A percentile compares a stretch with the other conserved stretches of the same genome.
Conservation (phyloP, 2,329 filamentous ascomycete species). For the Biscogniauxia marginata region DNA sequence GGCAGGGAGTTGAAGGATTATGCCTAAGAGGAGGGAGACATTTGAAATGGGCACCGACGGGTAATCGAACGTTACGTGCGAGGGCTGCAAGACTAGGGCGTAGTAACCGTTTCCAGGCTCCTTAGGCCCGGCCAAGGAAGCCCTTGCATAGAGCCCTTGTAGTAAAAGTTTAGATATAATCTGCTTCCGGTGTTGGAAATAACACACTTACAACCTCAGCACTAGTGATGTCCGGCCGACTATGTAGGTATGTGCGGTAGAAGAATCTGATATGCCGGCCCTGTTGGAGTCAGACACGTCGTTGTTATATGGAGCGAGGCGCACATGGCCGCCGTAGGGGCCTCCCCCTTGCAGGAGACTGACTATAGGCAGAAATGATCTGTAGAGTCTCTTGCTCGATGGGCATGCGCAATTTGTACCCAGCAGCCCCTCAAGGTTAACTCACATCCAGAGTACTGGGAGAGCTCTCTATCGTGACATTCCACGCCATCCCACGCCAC, state of each 20-base stretch:
- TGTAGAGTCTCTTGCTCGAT: neutral
- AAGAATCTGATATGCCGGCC: neutral
- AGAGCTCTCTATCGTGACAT: neutral
- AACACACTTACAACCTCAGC: neutral
- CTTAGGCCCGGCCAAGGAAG: neutral
- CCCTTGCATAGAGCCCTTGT: neutral
- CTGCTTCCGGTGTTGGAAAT: neutral
- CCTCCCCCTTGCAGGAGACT: neutral
- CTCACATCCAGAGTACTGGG: neutral
- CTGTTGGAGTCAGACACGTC: neutral
- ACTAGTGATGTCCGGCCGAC: neutral
- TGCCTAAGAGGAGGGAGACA: neutral
- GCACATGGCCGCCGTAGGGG: no score
- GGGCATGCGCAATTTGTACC: neutral
- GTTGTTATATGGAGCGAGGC: neutral
- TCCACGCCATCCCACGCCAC: neutral
- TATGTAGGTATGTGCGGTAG: neutral
- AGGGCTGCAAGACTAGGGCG: neutral
- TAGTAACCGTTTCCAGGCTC: neutral
- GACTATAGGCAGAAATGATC: no score
- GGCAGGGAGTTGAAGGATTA: neutral
- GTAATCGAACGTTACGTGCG: neutral
- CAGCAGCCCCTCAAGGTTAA: no score
- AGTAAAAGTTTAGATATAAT: neutral
- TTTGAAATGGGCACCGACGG: neutral